Percentiles rank a stretch among this genome's conserved stretches.
These are phyloP conservation scores for Leishmania mexicana DNA, from an alignment of 208 protist genomes.

Conservation along the genomic window DNA sequence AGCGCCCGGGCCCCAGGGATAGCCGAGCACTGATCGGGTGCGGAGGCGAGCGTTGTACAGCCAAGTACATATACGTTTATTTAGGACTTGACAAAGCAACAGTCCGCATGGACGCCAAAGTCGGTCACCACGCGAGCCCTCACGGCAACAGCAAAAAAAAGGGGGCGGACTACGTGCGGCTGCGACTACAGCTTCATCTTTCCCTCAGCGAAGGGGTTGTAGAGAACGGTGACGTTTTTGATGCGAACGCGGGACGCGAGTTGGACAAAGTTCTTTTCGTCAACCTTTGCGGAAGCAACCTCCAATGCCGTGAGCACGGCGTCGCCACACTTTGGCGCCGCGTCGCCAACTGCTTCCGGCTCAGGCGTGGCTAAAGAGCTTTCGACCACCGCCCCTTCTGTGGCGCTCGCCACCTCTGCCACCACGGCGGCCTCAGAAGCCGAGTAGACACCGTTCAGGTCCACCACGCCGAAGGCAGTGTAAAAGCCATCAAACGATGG, in stretches of 20 bases:
- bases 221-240: constrained; percentile 56
- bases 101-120: neutral
- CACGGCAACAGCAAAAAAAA: neutral
- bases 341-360: neutral
- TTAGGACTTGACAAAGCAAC: neutral
- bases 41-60: neutral
- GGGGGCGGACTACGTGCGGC: neutral
- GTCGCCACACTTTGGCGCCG: constrained; percentile 42
- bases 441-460: constrained; percentile 42
- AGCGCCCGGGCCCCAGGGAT: neutral
- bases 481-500: constrained; percentile 87
- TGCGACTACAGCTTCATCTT: constrained; percentile 13
- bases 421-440: neutral
- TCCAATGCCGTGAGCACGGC: constrained; percentile 61
- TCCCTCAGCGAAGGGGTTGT: constrained; percentile 87
- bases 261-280: constrained; percentile 64
- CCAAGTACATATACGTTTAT: neutral
- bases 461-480: constrained; percentile 95
- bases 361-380: neutral
- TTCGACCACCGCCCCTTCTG: neutral
- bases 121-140: neutral
- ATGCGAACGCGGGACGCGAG: constrained; percentile 48
- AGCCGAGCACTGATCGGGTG: neutral
- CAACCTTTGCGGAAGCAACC: constrained; percentile 32
- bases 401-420: constrained; percentile 1